Evolutionary conservation across 1,284 basidiomycete species (phyloP).

Genomic region (Sphagnurus paluster): DNA sequence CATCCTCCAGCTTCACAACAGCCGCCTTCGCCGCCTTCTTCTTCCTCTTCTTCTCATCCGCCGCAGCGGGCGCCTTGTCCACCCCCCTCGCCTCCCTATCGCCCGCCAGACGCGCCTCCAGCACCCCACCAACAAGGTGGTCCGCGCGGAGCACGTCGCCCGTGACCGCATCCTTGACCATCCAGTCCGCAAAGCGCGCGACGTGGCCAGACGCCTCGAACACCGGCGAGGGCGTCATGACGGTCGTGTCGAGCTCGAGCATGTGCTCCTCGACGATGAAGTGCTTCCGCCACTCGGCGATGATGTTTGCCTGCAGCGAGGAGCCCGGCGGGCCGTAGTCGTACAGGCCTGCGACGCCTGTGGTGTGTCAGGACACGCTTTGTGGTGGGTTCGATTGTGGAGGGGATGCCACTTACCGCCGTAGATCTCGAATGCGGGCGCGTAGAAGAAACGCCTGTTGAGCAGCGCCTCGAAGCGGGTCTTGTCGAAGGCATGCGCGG

Average conservation of each 20-base stretch:
- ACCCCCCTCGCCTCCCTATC: slow-evolving; percentile 90
- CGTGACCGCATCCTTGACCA: slow-evolving; percentile 94
- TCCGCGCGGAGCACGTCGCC: slow-evolving; percentile 98
- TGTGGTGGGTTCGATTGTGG: slow-evolving; percentile 1
- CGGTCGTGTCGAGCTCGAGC: slow-evolving; percentile 98
- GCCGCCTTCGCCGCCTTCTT: slow-evolving; percentile 82
- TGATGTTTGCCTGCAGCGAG: slow-evolving; percentile 95
- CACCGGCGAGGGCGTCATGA: slow-evolving; percentile 94
- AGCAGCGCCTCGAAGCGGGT: slow-evolving; percentile 83
- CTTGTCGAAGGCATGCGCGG: slow-evolving; percentile 90
- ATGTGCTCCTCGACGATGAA: slow-evolving; percentile 99
- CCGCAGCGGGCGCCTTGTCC: slow-evolving; percentile 46
- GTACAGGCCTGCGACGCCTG: slow-evolving; percentile 93
- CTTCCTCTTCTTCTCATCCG: slow-evolving; percentile 77
- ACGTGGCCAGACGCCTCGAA: slow-evolving; percentile 99
- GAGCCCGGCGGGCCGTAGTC: slow-evolving; percentile 97
- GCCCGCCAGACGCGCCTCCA: slow-evolving; percentile 88
- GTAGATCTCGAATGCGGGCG: slow-evolving; percentile 98
- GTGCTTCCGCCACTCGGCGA: slow-evolving; percentile 96
- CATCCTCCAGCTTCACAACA: slow-evolving; percentile 80
- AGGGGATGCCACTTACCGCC: slow-evolving; percentile 60
- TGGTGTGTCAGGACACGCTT: slow-evolving; percentile 2
- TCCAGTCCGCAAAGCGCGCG: slow-evolving; percentile 98
- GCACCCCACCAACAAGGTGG: slow-evolving; percentile 92
- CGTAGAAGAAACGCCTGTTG: slow-evolving; percentile 95